Base-by-base conservation (phyloP, 176 grass and related monocot genomes). In the Oryza australiensis region DNA sequence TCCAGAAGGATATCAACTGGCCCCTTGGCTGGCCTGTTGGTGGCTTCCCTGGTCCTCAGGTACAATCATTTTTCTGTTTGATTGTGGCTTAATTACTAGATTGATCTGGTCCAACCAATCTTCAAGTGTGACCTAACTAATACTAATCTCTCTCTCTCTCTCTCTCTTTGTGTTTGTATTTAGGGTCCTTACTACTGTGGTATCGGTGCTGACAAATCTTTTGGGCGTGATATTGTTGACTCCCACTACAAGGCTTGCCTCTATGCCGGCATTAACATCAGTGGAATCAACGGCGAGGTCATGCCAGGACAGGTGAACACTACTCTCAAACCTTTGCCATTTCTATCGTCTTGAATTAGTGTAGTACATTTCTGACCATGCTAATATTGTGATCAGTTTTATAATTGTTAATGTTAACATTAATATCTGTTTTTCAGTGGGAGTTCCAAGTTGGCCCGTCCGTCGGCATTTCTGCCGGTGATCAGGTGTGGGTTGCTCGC, bases 121-220 rank as follows among this genome's bases (percentile, higher is more conserved):
- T 30, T 89, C 49, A 60, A 74, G 46, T 68, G 60, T 78, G 23
- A 70, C 40, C 26, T 89, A 7, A 68, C 48, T 49, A 26, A 62
- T 74, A 26, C 13, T 2, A 12, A 45, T 42, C 43, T 46, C 3
- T 4, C 13, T 1, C 13, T n/a, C 13, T 1, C 13, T n/a, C n/a
- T 55, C 9, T 37, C 0, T 9, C 0, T 53, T 20, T 62, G 0
- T 64, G 14, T 82, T 13, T 48, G 16, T 62, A 16, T 88, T 27
- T 72, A 99, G 97, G 97, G 97, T 65, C 97, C 97, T 46, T 99
- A 99, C 81, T 99, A 99, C 84, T 99, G 97, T 29, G 26, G 92
- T 81, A 83, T 83, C 2, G 97, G 97, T 11, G 93, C 91, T 1
- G 93, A 99, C 12, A 99, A 99, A 42, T 90, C 97, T 0, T 99